A percentile compares a stretch with the other conserved stretches of the same genome.
Conservation (phyloP, 2,329 filamentous ascomycete species). For the Colletotrichum camelliae region DNA sequence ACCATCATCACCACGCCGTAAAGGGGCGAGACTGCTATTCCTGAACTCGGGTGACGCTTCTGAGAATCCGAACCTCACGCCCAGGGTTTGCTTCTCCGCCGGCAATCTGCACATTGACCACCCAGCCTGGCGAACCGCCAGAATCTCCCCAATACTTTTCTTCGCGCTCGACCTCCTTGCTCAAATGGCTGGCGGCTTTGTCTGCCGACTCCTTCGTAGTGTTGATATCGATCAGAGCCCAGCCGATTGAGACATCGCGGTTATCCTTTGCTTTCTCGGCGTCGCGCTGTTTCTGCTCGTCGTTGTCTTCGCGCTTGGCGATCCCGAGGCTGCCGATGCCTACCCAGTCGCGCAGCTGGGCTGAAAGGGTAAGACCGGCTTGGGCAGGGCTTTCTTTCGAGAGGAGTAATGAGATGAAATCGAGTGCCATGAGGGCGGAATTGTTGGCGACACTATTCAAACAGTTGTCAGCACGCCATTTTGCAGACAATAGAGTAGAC, state of each 20-base stretch:
- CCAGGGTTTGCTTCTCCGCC: conserved; percentile 74
- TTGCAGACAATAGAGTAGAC: neutral
- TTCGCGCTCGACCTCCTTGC: conserved; percentile 80
- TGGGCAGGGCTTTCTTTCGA: conserved; percentile 80
- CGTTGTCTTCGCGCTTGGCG: conserved; percentile 67
- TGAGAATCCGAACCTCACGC: conserved; percentile 87
- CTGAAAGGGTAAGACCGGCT: conserved; percentile 73
- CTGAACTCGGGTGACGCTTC: conserved; percentile 70
- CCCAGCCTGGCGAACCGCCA: conserved; percentile 80
- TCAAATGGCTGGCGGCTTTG: conserved; percentile 73
- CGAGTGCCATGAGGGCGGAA: conserved; percentile 72
- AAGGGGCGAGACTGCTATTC: conserved; percentile 78
- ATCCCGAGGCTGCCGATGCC: conserved; percentile 77
- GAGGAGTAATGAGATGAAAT: conserved; percentile 82
- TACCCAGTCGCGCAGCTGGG: conserved; percentile 70
- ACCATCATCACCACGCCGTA: conserved; percentile 78
- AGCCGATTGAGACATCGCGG: conserved; percentile 67
- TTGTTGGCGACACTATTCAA: conserved; percentile 55
- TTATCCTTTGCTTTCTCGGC: conserved; percentile 52
- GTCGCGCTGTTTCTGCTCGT: conserved; percentile 29
- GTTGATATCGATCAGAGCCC: conserved; percentile 79
- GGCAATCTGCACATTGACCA: conserved; percentile 87
- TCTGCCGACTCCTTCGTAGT: conserved; percentile 76
- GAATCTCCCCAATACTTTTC: conserved; percentile 85
- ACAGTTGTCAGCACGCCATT: conserved; percentile 16